These are phyloP conservation scores for Candida glucosophila DNA, from an alignment of 1,139 yeast genomes.

Conservation along the genomic window DNA sequence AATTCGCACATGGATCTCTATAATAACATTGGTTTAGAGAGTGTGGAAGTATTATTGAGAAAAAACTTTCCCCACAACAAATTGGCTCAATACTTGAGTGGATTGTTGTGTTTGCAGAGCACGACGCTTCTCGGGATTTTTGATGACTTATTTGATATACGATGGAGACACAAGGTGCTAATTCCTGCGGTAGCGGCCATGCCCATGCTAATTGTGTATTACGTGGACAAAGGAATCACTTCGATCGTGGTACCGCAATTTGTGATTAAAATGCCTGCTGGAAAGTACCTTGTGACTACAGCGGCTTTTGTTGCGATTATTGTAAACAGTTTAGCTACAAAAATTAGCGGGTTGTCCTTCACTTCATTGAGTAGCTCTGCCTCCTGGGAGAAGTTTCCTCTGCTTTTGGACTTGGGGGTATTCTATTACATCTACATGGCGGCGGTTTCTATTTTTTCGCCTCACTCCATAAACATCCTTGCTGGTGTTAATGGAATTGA, in stretches of 20 bases:
- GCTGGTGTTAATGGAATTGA: conserved; percentile 97
- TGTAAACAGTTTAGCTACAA: conserved; percentile 28
- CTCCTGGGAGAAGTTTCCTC: conserved; percentile 21
- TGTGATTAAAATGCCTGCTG: conserved; percentile 25
- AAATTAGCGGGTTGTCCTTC: conserved; percentile 30
- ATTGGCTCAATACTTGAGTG: conserved; percentile 79
- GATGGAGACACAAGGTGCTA: conserved; percentile 96
- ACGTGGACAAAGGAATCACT: conserved; percentile 91
- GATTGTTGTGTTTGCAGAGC: conserved; percentile 73
- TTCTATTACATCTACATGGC: conserved; percentile 87
- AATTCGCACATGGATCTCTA: conserved; percentile 31
- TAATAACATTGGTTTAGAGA: conserved; percentile 11
- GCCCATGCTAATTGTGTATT: conserved; percentile 84
- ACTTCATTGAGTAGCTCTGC: conserved; percentile 26
- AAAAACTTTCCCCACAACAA: conserved; percentile 73
- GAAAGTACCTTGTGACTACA: conserved; percentile 12
- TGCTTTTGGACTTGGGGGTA: conserved; percentile 66
- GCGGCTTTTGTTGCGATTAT: conserved; percentile 15
- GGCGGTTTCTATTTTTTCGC: conserved; percentile 84
- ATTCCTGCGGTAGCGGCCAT: conserved; percentile 91
- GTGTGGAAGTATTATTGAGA: too few species aligned
- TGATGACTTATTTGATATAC: conserved; percentile 88
- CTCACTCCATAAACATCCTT: conserved; percentile 90
- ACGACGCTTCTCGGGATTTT: conserved; percentile 82
- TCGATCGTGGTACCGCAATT: conserved; percentile 79